Evolutionary conservation across 352 stramenopile genomes (phyloP).

Genomic region (Pythium guiyangense): DNA sequence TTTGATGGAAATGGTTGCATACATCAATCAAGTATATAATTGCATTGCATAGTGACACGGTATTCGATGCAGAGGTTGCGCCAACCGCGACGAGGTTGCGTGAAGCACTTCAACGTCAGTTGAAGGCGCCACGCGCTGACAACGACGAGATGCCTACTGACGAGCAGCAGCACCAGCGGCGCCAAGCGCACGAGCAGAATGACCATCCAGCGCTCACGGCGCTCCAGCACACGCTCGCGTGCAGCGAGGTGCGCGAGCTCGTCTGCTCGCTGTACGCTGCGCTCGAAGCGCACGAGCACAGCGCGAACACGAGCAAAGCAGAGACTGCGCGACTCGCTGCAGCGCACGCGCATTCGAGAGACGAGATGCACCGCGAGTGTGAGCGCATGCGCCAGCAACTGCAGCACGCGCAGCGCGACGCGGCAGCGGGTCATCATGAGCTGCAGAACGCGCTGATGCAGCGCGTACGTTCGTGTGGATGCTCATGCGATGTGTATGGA

Average conservation of each 20-base stretch:
- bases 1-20: too few relatives aligned
- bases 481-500: too few relatives aligned
- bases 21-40: too few relatives aligned
- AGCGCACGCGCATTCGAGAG: slow-evolving; percentile 3
- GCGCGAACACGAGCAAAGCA: not conserved
- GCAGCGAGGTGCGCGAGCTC: slow-evolving; percentile 17
- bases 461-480: not conserved
- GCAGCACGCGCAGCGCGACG: slow-evolving; percentile 2
- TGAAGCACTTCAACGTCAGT: too few relatives aligned
- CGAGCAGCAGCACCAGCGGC: too few relatives aligned
- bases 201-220: slow-evolving; percentile 1
- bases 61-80: too few relatives aligned
- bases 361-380: slow-evolving; percentile 3
- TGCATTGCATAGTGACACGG: too few relatives aligned
- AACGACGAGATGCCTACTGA: too few relatives aligned
- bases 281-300: slow-evolving; percentile 4
- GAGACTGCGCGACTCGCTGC: slow-evolving; percentile 4
- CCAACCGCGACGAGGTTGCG: too few relatives aligned
- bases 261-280: slow-evolving; percentile 21
- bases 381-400: slow-evolving; percentile 1
- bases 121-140: too few relatives aligned
- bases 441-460: slow-evolving; percentile 3
- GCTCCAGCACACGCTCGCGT: slow-evolving; percentile 17
- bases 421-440: not conserved
- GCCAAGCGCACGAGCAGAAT: not conserved